Evolutionary conservation across 116 monocot genomes (phyloP).

Genomic region (Trichopus zeylanicus): DNA sequence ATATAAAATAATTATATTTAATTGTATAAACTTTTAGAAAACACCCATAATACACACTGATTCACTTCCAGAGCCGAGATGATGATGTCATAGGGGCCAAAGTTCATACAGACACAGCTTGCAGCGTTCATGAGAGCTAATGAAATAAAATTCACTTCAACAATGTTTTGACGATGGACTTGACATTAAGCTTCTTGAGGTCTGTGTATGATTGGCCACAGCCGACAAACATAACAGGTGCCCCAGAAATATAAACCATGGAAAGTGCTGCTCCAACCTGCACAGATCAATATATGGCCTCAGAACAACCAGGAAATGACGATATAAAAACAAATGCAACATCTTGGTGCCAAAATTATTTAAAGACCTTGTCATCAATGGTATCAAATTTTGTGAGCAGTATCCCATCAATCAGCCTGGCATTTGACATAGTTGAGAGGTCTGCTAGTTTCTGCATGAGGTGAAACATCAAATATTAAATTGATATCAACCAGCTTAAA

Average conservation of each 20-base stretch:
- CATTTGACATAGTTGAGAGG: constrained; percentile 51
- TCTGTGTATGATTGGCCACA: constrained; percentile 98
- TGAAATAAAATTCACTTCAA: constrained; percentile 49
- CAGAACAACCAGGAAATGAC: background rate
- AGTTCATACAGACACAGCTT: constrained; percentile 17
- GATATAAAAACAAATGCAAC: background rate
- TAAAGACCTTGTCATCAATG: constrained; percentile 88
- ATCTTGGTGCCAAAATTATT: background rate
- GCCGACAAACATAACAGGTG: constrained; percentile 99
- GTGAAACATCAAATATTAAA: background rate
- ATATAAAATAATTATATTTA: too few relatives aligned
- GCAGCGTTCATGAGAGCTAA: background rate
- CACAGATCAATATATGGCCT: background rate
- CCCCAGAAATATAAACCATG: constrained; percentile 96
- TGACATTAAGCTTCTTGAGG: constrained; percentile 98
- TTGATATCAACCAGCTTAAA: background rate
- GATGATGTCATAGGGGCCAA: constrained; percentile 53
- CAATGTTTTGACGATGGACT: constrained; percentile 91
- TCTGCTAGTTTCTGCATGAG: constrained; percentile 88
- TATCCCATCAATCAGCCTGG: constrained; percentile 96
- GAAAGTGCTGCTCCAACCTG: constrained; percentile 98
- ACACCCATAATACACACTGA: background rate
- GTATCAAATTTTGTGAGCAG: constrained; percentile 98
- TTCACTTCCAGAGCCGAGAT: constrained; percentile 16
- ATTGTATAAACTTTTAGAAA: too few relatives aligned